Percentiles rank a stretch among this genome's conserved stretches.
phyloP scores from a whole-genome alignment of 1,139 yeast species.

The Nadsonia starkeyi-henricii region DNA sequence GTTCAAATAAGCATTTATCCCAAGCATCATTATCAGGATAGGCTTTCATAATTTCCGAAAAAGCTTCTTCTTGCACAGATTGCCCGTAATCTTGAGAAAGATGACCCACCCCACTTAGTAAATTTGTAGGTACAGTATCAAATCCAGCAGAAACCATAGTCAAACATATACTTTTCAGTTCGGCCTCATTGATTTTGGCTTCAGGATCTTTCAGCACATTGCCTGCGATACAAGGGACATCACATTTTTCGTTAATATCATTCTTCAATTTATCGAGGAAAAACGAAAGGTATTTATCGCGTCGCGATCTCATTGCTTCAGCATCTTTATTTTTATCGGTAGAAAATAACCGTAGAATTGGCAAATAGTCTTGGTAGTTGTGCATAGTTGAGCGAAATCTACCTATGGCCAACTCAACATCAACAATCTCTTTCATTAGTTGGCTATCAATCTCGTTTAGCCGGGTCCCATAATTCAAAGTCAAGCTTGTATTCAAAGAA shows the following conservation, averaged over 20 bases:
- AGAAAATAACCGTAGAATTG: constrained; percentile 31
- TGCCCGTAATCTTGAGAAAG: constrained; percentile 39
- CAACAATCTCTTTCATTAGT: constrained; percentile 41
- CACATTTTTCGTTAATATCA: constrained; percentile 17
- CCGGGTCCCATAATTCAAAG: constrained; percentile 45
- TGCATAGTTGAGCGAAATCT: constrained; percentile 49
- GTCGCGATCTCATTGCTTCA: constrained; percentile 27
- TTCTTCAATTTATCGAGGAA: constrained; percentile 23
- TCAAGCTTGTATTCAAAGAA: constrained; percentile 43
- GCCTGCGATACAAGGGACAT: constrained; percentile 33
- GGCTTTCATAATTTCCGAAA: constrained; percentile 22
- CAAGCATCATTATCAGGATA: constrained; percentile 34
- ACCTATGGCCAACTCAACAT: constrained; percentile 52
- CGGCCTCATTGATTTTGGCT: constrained; percentile 25
- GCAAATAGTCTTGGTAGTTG: constrained; percentile 49
- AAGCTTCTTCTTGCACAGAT: constrained; percentile 32
- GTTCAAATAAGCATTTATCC: constrained; percentile 27
- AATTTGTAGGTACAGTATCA: constrained; percentile 55
- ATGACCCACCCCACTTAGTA: constrained; percentile 49
- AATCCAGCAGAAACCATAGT: constrained; percentile 73
- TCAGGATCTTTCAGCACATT: constrained; percentile 21
- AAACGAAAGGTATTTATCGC: constrained; percentile 42
- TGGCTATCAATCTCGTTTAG: constrained; percentile 30
- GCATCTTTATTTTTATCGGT: constrained; percentile 23
- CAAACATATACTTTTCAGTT: constrained; percentile 48